phyloP scores from a whole-genome alignment of 805 yeast genomes.

The Candida lessepsii region DNA sequence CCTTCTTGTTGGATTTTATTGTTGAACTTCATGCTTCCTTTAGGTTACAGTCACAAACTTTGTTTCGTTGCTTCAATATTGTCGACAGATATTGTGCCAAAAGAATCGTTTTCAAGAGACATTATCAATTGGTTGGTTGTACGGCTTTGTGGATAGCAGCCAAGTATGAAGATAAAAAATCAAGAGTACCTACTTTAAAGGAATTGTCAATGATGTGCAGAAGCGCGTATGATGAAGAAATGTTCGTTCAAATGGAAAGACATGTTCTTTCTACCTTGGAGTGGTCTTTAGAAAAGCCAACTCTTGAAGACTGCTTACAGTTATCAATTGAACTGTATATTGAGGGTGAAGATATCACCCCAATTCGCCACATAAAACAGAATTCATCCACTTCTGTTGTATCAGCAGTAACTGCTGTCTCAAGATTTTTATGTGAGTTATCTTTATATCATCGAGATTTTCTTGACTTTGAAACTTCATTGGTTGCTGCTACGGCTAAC shows the following conservation, averaged over 20 bases:
- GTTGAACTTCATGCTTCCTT: slow-evolving; percentile 44
- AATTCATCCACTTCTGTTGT: slow-evolving; percentile 28
- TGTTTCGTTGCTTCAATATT: slow-evolving; percentile 43
- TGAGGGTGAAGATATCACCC: slow-evolving; percentile 20
- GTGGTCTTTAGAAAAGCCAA: slow-evolving; percentile 47
- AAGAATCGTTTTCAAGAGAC: slow-evolving; percentile 46
- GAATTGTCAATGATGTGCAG: slow-evolving; percentile 58
- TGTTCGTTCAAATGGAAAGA: slow-evolving; percentile 57
- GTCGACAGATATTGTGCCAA: slow-evolving; percentile 48
- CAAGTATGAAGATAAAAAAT: slow-evolving; percentile 58
- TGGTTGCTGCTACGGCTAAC: slow-evolving; percentile 50
- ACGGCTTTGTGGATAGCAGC: slow-evolving; percentile 49
- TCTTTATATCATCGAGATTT: slow-evolving; percentile 51
- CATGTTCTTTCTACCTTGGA: slow-evolving; percentile 67
- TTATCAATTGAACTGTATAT: slow-evolving; percentile 31
- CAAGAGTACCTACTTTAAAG: slow-evolving; percentile 54
- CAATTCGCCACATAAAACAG: slow-evolving; percentile 23
- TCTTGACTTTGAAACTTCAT: slow-evolving; percentile 44
- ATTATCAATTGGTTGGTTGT: slow-evolving; percentile 47
- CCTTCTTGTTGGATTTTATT: slow-evolving; percentile 42
- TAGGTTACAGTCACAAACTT: slow-evolving; percentile 41
- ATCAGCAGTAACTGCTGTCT: slow-evolving; percentile 54
- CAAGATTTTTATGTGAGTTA: slow-evolving; percentile 54
- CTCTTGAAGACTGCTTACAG: slow-evolving; percentile 51
- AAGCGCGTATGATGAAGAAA: slow-evolving; percentile 55